Conservation (phyloP, 441 rosid species). For the Populus hybrid region DNA sequence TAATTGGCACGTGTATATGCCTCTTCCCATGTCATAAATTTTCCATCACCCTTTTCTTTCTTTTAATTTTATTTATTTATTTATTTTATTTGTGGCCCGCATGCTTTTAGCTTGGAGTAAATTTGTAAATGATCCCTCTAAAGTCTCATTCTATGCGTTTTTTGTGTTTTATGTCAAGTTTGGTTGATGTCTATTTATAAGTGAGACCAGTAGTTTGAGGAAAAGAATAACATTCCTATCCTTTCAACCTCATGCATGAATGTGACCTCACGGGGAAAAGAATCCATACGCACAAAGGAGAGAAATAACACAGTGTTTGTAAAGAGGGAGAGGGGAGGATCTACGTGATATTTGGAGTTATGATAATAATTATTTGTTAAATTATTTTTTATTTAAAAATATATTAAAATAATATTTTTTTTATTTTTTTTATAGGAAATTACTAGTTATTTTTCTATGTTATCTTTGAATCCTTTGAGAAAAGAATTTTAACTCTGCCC, state of each 20-base stretch:
- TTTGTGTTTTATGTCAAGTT: no score
- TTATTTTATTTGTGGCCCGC: background rate
- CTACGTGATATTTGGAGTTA: rapidly evolving
- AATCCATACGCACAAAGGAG: background rate
- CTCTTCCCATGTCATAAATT: background rate
- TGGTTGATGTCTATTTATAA: background rate
- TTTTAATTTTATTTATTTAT: no score
- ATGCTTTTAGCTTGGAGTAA: background rate
- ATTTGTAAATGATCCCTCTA: no score
- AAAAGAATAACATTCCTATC: background rate
- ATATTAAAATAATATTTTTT: no score
- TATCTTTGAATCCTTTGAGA: no score
- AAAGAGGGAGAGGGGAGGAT: no score
- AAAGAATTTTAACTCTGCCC: no score
- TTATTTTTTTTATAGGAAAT: no score
- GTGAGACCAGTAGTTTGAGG: background rate
- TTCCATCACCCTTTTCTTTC: background rate
- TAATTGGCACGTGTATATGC: background rate
- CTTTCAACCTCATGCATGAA: background rate
- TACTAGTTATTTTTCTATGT: no score
- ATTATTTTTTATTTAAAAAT: no score
- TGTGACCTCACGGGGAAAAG: background rate
- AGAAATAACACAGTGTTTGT: no score
- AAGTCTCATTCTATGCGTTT: background rate
- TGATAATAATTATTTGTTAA: no score